Evolutionary conservation across 179 eudicot genomes (phyloP).

Genomic region (Amaranthus tricolor): DNA sequence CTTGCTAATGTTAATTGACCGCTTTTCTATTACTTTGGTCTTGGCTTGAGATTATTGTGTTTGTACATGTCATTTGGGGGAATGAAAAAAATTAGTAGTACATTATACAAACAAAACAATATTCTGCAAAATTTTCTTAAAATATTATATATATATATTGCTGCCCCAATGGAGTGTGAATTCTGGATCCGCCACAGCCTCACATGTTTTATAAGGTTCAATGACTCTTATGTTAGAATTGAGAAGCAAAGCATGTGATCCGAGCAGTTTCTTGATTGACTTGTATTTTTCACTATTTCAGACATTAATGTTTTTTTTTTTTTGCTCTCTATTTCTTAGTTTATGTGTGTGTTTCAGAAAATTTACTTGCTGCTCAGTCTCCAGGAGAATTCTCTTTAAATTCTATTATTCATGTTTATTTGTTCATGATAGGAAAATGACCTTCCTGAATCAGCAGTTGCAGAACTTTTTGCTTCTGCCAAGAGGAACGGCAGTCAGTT

Average conservation of each 20-base stretch:
- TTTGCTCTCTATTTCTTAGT: neutral
- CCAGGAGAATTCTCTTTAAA: neutral
- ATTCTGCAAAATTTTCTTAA: too few relatives aligned
- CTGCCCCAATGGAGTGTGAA: too few relatives aligned
- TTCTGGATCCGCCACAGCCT: neutral
- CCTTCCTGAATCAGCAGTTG: conserved; percentile 81
- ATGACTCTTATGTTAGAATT: neutral
- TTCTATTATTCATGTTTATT: neutral
- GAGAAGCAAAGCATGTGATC: neutral
- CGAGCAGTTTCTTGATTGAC: conserved; percentile 1
- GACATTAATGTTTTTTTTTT: neutral
- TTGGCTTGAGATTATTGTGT: too few relatives aligned
- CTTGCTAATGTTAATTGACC: too few relatives aligned
- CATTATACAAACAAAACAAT: too few relatives aligned
- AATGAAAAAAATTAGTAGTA: too few relatives aligned
- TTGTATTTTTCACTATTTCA: neutral
- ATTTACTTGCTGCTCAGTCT: neutral
- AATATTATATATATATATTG: too few relatives aligned
- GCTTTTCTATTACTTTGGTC: too few relatives aligned
- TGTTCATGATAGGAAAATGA: conserved; percentile 60
- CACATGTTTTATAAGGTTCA: neutral
- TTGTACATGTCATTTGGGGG: too few relatives aligned
- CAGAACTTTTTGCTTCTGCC: conserved; percentile 78
- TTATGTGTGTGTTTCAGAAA: neutral
- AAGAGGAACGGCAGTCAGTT: conserved; percentile 46